These are phyloP conservation scores for Carex arenaria DNA, from an alignment of 202 grass and related monocot genomes.

Conservation along the genomic window DNA sequence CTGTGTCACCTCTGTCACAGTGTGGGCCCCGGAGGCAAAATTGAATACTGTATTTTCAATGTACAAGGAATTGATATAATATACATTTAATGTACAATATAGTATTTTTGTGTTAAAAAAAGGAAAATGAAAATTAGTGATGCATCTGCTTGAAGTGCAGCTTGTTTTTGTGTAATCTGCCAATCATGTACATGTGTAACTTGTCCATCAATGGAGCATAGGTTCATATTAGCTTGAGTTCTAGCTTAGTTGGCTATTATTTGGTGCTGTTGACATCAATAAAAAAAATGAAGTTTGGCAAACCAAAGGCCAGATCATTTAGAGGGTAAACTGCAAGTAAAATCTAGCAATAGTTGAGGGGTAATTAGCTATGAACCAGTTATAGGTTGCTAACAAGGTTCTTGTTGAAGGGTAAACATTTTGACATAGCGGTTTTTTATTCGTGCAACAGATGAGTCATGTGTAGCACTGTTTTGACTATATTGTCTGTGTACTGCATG, in stretches of 20 bases:
- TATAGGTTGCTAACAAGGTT: not conserved
- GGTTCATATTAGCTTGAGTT: not conserved
- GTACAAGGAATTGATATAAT: not conserved
- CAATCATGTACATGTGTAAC: not conserved
- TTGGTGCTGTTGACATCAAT: not conserved
- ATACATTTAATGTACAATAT: not conserved
- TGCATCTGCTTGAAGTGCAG: not conserved
- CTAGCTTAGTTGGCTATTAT: too few relatives aligned
- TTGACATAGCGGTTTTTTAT: too few relatives aligned
- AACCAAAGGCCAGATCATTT: not conserved
- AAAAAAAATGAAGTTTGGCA: not conserved
- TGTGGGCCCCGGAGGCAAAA: slow-evolving; percentile 47
- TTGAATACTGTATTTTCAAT: slow-evolving; percentile 52
- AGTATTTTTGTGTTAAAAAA: not conserved
- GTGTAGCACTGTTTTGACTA: too few relatives aligned
- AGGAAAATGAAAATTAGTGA: not conserved
- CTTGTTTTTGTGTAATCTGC: not conserved
- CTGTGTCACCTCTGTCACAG: slow-evolving; percentile 56
- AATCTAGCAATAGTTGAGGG: not conserved
- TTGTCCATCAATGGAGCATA: not conserved
- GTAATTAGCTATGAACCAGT: not conserved
- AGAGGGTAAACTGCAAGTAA: not conserved
- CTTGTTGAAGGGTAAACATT: not conserved
- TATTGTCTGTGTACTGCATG: too few relatives aligned
- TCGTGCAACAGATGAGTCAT: too few relatives aligned